Percentiles rank a stretch among this genome's conserved stretches.
Evolutionary conservation across 1,284 basidiomycete species (phyloP).

Genomic region (Irpex sp.): DNA sequence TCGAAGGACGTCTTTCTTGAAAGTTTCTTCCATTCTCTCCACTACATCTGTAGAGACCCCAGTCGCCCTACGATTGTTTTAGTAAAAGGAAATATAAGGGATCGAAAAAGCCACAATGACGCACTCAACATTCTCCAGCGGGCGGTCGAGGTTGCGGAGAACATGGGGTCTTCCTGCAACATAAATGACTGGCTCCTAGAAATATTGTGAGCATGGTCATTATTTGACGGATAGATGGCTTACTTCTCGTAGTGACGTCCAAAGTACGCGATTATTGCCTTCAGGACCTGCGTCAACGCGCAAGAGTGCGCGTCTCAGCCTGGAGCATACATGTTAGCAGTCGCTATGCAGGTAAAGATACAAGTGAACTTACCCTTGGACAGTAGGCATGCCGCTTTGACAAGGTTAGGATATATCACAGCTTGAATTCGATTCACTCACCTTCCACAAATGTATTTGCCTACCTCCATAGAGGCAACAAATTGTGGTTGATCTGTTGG

Average conservation of each 20-base stretch:
- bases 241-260: slow-evolving; percentile 91
- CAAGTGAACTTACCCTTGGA: slow-evolving; percentile 61
- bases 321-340: slow-evolving; percentile 25
- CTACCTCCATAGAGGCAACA: slow-evolving; percentile 35
- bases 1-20: slow-evolving; percentile 87
- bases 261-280: slow-evolving; percentile 73
- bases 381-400: slow-evolving; percentile 80
- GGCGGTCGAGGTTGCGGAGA: slow-evolving; percentile 85
- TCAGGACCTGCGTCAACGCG: slow-evolving; percentile 78
- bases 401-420: not conserved
- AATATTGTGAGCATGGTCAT: not conserved
- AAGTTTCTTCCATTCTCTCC: slow-evolving; percentile 87
- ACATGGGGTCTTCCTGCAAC: slow-evolving; percentile 90
- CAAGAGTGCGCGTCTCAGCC: slow-evolving; percentile 78
- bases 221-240: not conserved
- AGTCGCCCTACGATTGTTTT: slow-evolving; percentile 61
- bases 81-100: not conserved
- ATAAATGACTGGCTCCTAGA: slow-evolving; percentile 91
- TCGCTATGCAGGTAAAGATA: not conserved
- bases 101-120: slow-evolving; percentile 21
- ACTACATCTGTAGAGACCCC: slow-evolving; percentile 92
- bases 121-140: slow-evolving; percentile 91
- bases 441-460: slow-evolving; percentile 84
- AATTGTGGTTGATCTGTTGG: slow-evolving; percentile 34
- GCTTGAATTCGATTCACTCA: slow-evolving; percentile 27